These are phyloP conservation scores for Oryza punctata DNA, from an alignment of 176 grass and related monocot species.

Conservation along the genomic window DNA sequence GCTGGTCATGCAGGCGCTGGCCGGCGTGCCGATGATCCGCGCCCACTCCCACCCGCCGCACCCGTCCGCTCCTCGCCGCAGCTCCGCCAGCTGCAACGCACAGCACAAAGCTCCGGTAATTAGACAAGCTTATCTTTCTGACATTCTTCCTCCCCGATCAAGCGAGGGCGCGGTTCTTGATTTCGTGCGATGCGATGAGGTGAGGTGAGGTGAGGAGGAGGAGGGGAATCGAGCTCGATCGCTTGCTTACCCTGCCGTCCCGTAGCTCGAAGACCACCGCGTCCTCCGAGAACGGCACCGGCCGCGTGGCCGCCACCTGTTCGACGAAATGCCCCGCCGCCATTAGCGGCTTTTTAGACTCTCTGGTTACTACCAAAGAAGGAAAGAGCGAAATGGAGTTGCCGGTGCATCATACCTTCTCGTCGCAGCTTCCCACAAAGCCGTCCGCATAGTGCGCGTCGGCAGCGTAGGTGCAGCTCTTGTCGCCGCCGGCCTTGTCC, in stretches of 20 bases:
- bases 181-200: constrained; percentile 4
- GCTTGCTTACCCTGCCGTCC: constrained; percentile 75
- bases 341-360: background rate
- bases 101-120: background rate
- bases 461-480: constrained; percentile 40
- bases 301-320: constrained; percentile 73
- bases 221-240: background rate
- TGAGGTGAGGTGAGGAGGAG: background rate
- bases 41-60: constrained; percentile 63
- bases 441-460: constrained; percentile 28
- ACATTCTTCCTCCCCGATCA: background rate
- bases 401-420: constrained; percentile 51
- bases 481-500: background rate
- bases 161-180: background rate
- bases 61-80: constrained; percentile 59
- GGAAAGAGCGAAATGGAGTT: background rate
- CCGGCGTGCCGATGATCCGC: constrained; percentile 80
- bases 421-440: constrained; percentile 69
- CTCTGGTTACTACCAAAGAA: background rate
- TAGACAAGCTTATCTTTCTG: background rate
- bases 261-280: constrained; percentile 82
- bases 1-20: constrained; percentile 74
- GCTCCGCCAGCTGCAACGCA: constrained; percentile 84
- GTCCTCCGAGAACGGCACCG: constrained; percentile 80
- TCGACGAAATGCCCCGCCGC: constrained; percentile 29